Evolutionary conservation across 495 filamentous ascomycete genomes (phyloP), one percentile per base, ranked within the genome.

Genomic region (Aspergillus coremiiformis): DNA sequence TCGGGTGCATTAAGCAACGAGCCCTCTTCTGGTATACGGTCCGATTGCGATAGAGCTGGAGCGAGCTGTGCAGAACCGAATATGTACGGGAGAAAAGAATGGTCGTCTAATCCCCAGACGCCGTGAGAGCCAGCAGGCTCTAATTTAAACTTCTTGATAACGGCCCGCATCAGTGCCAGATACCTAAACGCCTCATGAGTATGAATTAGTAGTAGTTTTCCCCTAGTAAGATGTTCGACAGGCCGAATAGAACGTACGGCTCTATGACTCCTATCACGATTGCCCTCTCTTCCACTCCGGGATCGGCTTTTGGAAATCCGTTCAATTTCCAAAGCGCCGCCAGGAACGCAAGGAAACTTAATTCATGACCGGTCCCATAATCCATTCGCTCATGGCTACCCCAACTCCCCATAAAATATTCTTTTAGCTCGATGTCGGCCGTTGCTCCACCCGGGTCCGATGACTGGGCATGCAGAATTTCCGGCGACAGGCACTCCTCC

Each of bases 71-170:
- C 84, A 32, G 92, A 86, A 23, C 93, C 94, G 59, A 97, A 90
- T 3, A 97, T 82, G 64, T 97, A 99, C 0, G 94, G 94, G 11
- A 96, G 74, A 72, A 97, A 99, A 56, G 95, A 92, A 76, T 97
- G 95, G 66, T 99, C 93, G 61, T 99, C 93, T 17, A 99, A 76
- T 4, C 93, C 93, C 93, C 93, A 98, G 24, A 98, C 93, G 14
- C 92, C 92, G 60, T 95, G 90, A 5, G 89, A 93, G 19, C 90
- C 92, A 0, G 93, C 93, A 5, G 93, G 93, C 60, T 98, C 93
- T 41, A 98, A 83, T 44, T 93, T 96, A 70, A 97, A 98, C 20
- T 86, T 87, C 44, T 79, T 83, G 63, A 97, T 95, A 4, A 97
- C 75, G 8, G 73, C 70, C 23, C 90, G 87, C 75, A 95, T 85